Base-by-base conservation (phyloP, 2,329 filamentous ascomycete genomes). In the Basipetospora chlamydospora region DNA sequence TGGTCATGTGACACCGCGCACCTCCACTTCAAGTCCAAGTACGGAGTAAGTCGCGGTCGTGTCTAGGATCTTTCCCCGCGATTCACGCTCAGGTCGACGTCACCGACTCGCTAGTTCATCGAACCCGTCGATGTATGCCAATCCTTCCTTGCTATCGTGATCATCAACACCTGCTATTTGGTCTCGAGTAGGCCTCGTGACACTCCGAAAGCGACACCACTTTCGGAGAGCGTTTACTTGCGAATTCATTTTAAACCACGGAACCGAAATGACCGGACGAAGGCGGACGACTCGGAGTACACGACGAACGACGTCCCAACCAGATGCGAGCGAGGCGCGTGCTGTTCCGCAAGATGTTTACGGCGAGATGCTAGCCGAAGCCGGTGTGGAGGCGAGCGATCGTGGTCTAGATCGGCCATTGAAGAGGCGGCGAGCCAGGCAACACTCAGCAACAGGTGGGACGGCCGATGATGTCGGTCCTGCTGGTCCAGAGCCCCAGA, bases 341-440 rank as follows among this genome's bases (percentile, higher is more conserved):
- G 18, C 16, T 21, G 25, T 12, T 2, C 35, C 35, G 8, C 55
- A 57, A 16, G 52, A 60, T 20, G 55, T 70, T 23, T 68, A 68
- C 45, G 55, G 50, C 28, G 57, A 67, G 42, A 64, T 70, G 64
- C 56, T 70, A 23, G 51, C 51, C 10, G 64, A 68, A 43, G 65
- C 59, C n/a, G 59, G 63, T n/a, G 53, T 65, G 20, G 49, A 49
- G 28, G 39, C 48, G 18, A 39, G 43, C 17, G 42, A 38, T n/a
- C n/a, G n/a, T 18, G 39, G 44, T 18, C 47, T 55, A 3, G 59
- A 63, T 40, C 53, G 58, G 33, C 63, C 64, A 1, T 39, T 55
- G 23, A 63, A 66, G 43, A 54, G 58, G 12, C 53, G 52, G 38
- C 49, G 54, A 39, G 46, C 52, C 11, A 20, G 16, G 29, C 17